Evolutionary conservation across 768 basidiomycete species (phyloP), one percentile per base, ranked within the genome.

Genomic region (Suillus luteus): DNA sequence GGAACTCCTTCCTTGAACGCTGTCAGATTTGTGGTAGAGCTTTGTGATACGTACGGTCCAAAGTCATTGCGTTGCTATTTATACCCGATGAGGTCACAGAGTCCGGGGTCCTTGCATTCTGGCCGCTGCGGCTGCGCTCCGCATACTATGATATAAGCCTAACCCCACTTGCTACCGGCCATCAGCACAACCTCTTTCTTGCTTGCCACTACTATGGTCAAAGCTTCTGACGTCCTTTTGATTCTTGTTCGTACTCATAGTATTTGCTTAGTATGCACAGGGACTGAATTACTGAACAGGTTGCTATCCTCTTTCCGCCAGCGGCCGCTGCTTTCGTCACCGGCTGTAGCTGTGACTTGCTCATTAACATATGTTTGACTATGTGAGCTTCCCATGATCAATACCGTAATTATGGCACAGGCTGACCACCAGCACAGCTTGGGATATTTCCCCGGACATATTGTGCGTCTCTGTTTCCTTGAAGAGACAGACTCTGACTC

Each of bases 281-380:
- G 22, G 15, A 58, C 3, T 31, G 2, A 67, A 17, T 11, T 11
- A 35, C 37, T 35, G n/a, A 10, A 33, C 15, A 92, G 90, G 85
- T 92, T 62, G 86, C 91, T 11, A 91, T 93, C 69, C 69, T 93
- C 59, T 92, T 93, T 73, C 92, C 92, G 10, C 91, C 92, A 6
- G 92, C 92, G 0, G 91, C 91, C 0, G 91, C 86, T 0, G 87
- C 78, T 3, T 87, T 94, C 70, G 73, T 95, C 63, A 84, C 90
- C 0, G 93, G 93, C 38, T 96, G 93, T 74, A 85, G 88, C 66
- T 93, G 92, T 70, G 93, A 95, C 79, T 79, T 95, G 55, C 82
- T 95, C 69, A 92, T 95, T 77, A 95, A 91, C 77, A 85, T 95
- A 64, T 78, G 82, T 64, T 77, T 95, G 70, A 94, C 93, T 0